Base-by-base conservation (phyloP, 1,284 basidiomycete genomes). In the Ustilago trichophora region DNA sequence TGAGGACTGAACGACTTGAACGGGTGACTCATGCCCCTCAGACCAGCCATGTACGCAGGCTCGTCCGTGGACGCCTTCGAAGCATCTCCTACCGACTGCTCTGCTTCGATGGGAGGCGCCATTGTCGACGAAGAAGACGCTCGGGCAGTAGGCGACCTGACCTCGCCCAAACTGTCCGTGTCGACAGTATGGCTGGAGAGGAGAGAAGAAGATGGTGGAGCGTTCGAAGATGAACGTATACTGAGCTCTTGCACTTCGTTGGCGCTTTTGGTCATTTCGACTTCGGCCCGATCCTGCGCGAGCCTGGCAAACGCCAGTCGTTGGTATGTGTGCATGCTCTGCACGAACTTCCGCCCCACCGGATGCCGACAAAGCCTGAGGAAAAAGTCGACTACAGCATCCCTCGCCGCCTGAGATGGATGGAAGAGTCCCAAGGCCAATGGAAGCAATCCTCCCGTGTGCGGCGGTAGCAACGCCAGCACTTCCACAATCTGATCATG, bases 401-500 rank as follows among this genome's bases (percentile, higher is more conserved):
- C 89, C 27, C 93, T 87, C 22, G 95, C 87, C 10, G 83, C 79
- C 63, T 89, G 86, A 31, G 86, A 86, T 34, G 91, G 90, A 82
- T 98, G 94, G 82, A 97, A 93, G 4, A 98, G 84, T 1, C 92
- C 91, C 80, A 94, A 92, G 19, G 89, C 89, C 22, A 98, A 83
- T 11, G 92, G 90, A 22, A 91, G 83, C 33, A 98, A 83, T 0
- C 95, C 95, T 32, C 92, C 91, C 6, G 86, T 85, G 73, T 93
- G 90, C 3, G 89, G 87, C 6, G 93, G 89, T 27, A 90, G 82
- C 54, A 87, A 85, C 1, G 93, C 87, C 18, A 97, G 84, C 11
- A 97, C 84, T 86, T 98, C 93, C 6, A 91, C 86, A 3, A 93
- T 89, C 82, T 96, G 91, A 48, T 93, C 91, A 75, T 95, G 92